Evolutionary conservation across 176 grass and related monocot genomes (phyloP).

Genomic region (Puya raimondii): DNA sequence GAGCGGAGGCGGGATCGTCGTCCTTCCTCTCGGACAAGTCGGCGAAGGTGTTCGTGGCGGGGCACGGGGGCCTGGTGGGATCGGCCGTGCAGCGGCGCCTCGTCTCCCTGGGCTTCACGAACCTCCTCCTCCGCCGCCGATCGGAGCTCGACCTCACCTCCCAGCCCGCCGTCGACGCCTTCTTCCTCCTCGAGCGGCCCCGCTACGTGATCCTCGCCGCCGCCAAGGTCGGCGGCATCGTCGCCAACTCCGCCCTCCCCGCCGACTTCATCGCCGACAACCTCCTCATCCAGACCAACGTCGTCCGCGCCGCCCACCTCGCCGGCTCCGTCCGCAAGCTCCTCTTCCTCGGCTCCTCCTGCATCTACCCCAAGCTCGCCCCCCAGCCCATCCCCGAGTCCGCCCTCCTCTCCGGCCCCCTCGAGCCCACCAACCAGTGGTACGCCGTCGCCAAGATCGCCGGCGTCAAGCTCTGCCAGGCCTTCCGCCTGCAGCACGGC

Average conservation of each 20-base stretch:
- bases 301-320: slow-evolving; percentile 54
- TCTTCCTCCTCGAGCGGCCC: slow-evolving; percentile 52
- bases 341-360: slow-evolving; percentile 81
- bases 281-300: slow-evolving; percentile 89
- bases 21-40: slow-evolving; percentile 54
- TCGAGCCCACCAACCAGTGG: slow-evolving; percentile 88
- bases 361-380: slow-evolving; percentile 83
- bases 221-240: slow-evolving; percentile 85
- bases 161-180: slow-evolving; percentile 55
- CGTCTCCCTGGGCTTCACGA: slow-evolving; percentile 46
- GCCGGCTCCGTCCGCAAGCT: slow-evolving; percentile 62
- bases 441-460: slow-evolving; percentile 81
- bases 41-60: slow-evolving; percentile 61
- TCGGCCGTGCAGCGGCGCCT: slow-evolving; percentile 49
- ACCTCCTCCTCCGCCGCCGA: slow-evolving; percentile 47
- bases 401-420: slow-evolving; percentile 56
- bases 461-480: slow-evolving; percentile 87
- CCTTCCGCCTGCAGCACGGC: slow-evolving; percentile 70
- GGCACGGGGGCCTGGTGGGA: slow-evolving; percentile 62
- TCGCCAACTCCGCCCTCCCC: slow-evolving; percentile 68
- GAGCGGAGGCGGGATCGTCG: slow-evolving; percentile 13
- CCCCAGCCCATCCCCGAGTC: slow-evolving; percentile 65
- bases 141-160: slow-evolving; percentile 65
- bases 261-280: slow-evolving; percentile 71
- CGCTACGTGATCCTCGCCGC: slow-evolving; percentile 63